Evolutionary conservation across 352 stramenopile species (phyloP), one percentile per base, ranked within the genome.

Genomic region (Halophytophthora polymorphica): DNA sequence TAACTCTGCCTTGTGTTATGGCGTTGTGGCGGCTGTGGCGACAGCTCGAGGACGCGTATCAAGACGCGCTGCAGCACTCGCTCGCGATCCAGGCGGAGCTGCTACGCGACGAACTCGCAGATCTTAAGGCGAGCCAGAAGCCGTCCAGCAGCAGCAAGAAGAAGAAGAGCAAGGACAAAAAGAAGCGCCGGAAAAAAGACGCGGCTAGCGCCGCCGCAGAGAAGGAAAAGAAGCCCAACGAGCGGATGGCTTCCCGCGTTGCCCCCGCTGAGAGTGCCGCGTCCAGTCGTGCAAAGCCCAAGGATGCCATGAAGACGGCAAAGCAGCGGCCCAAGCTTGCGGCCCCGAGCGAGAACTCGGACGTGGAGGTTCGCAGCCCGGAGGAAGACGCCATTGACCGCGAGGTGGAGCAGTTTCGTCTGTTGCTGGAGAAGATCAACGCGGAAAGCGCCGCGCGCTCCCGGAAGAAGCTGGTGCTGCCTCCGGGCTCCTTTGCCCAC

Each of bases 111-210:
- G 80, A 90, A 45, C 77, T 90, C 15, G 73, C 76, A 35, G 78
- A 87, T 33, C 64, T 88, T 10, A 68, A 88, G 47, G 69, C 71
- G 22, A 84, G 69, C 56, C 66, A 85, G 45, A 81, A 87, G 50
- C 69, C 72, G 29, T 60, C 63, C 14, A 51, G 46, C 11, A 71
- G 48, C 45, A 83, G 61, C 48, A 69, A 58, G 31, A 86, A 71
- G 50, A 90, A 88, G 59, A 90, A 88, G 54, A 87, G 79, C 54
- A 88, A 85, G 56, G 73, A 82, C 51, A 82, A 88, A 47, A 79
- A 86, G 46, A 90, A 88, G 60, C 83, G 83, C 43, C 81, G 83
- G 50, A 78, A 73, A 40, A 83, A 88, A 50, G 72, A 83, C 37
- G 59, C 69, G 13, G 66, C 71, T 13, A 46, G 37, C 28, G 43